Conservation (phyloP, 352 stramenopile genomes). For the Blastocystis sp. region DNA sequence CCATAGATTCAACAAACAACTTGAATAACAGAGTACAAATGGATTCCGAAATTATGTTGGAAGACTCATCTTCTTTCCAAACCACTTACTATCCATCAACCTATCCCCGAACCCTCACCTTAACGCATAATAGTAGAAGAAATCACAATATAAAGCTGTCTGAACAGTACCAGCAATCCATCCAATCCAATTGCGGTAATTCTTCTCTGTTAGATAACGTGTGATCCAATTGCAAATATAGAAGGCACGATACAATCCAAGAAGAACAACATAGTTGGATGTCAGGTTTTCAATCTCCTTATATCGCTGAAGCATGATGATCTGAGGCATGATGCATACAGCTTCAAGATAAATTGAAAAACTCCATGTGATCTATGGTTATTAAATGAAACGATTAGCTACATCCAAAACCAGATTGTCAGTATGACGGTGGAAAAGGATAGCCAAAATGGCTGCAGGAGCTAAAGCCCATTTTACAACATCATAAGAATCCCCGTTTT, state of each 20-base stretch:
- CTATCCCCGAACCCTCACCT: not conserved
- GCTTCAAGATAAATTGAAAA: slow-evolving; percentile 98
- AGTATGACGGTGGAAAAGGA: slow-evolving; percentile 78
- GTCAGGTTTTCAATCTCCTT: slow-evolving; percentile 96
- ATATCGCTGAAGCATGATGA: slow-evolving; percentile 95
- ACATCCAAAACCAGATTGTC: slow-evolving; percentile 44
- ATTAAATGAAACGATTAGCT: not conserved
- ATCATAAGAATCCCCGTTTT: slow-evolving; percentile 95
- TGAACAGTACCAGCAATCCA: slow-evolving; percentile 96
- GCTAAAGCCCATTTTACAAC: slow-evolving; percentile 92
- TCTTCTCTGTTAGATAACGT: slow-evolving; percentile 83
- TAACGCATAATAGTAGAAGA: slow-evolving; percentile 97
- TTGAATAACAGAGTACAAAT: slow-evolving; percentile 1
- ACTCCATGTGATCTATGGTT: slow-evolving; percentile 77
- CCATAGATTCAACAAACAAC: not conserved
- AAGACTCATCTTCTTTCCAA: slow-evolving; percentile 63
- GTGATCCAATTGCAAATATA: slow-evolving; percentile 99
- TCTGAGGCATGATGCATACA: slow-evolving; percentile 94
- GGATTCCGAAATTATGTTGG: slow-evolving; percentile 49
- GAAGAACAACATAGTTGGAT: slow-evolving; percentile 96
- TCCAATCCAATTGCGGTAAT: slow-evolving; percentile 94
- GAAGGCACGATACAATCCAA: slow-evolving; percentile 89
- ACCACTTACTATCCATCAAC: slow-evolving; percentile 49
- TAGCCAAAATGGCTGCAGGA: slow-evolving; percentile 85
- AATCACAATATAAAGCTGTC: slow-evolving; percentile 96